Base-by-base conservation (phyloP, 306 rosid genomes). In the Cucumis hystrix region DNA sequence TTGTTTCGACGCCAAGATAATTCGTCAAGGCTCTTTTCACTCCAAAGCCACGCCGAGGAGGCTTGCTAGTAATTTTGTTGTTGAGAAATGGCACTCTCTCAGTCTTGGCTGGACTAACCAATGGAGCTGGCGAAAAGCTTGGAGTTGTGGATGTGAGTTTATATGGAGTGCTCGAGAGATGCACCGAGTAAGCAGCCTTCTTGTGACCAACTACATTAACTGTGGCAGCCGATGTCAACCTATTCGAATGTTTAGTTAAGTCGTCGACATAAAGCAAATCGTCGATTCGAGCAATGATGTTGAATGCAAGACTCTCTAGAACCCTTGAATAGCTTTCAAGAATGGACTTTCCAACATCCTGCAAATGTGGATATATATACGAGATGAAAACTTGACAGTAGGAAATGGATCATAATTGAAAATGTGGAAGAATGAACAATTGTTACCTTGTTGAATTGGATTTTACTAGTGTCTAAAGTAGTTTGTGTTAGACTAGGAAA, bases 271-370 rank as follows among this genome's bases (percentile, higher is more conserved):
- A 84, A 6, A 92, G 84, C 67, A 95, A 79, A 81, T 95, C 99
- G 66, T 95, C 97, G 0, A 95, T 95, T 2, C 99, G 95, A 43
- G 99, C 93, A 28, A 90, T 88, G 76, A 92, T 85, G 83, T 95
- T 95, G 56, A 85, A 95, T 43, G 97, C 96, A 66, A 90, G 83
- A 89, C 99, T 92, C 90, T 95, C 99, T 81, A 95, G 78, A 21
- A 92, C 97, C 78, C 99, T 89, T 55, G 99, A 95, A 74, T 92
- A 95, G 93, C 97, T 88, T 83, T 95, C 99, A 62, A 95, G 86
- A 77, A 95, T 83, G 17, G 99, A 89, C 81, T 95, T 95, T 21
- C 99, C 99, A 71, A 92, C 88, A 84, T 95, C 99, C 97, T 95
- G 97, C 37, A 68, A 83, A 86, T 2, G 85, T 2, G 45, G 37